Conservation (phyloP, 495 filamentous ascomycete genomes). For the Xanthoparmelia taractica region DNA sequence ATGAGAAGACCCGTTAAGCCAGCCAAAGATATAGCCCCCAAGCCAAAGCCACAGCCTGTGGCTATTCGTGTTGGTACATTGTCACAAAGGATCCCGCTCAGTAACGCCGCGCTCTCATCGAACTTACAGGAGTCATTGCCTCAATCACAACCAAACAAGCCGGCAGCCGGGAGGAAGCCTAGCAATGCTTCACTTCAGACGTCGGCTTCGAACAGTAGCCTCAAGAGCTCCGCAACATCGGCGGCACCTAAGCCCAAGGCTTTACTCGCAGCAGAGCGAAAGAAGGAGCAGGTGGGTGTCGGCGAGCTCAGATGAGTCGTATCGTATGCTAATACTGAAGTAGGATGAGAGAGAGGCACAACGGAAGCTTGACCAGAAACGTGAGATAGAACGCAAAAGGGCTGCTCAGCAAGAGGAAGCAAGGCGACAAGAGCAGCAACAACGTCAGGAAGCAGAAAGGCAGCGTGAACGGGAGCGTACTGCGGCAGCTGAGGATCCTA, state of each 20-base stretch:
- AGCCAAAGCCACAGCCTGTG: conserved; percentile 66
- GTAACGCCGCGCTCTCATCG: conserved; percentile 50
- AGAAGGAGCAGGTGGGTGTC: conserved; percentile 55
- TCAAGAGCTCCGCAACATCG: conserved; percentile 64
- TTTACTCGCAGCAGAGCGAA: conserved; percentile 58
- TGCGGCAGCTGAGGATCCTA: conserved; percentile 44
- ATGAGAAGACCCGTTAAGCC: conserved; percentile 60
- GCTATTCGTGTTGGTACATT: conserved; percentile 70
- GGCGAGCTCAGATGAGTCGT: background rate
- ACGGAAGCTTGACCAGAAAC: conserved; percentile 70
- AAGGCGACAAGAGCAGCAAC: conserved; percentile 41
- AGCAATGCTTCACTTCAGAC: conserved; percentile 62
- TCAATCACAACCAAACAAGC: conserved; percentile 42
- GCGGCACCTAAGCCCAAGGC: conserved; percentile 50
- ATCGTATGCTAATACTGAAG: background rate
- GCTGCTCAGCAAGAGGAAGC: conserved; percentile 47
- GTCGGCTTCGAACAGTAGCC: conserved; percentile 54
- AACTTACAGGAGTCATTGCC: conserved; percentile 51
- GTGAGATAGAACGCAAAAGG: conserved; percentile 68
- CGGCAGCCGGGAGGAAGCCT: conserved; percentile 51
- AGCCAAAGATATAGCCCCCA: conserved; percentile 55
- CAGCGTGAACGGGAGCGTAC: conserved; percentile 39
- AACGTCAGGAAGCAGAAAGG: conserved; percentile 37
- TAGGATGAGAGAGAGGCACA: conserved; percentile 68
- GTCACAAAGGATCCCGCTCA: conserved; percentile 59